Evolutionary conservation across 2,329 filamentous ascomycete species (phyloP).

Genomic region (Ascomycota sp.): DNA sequence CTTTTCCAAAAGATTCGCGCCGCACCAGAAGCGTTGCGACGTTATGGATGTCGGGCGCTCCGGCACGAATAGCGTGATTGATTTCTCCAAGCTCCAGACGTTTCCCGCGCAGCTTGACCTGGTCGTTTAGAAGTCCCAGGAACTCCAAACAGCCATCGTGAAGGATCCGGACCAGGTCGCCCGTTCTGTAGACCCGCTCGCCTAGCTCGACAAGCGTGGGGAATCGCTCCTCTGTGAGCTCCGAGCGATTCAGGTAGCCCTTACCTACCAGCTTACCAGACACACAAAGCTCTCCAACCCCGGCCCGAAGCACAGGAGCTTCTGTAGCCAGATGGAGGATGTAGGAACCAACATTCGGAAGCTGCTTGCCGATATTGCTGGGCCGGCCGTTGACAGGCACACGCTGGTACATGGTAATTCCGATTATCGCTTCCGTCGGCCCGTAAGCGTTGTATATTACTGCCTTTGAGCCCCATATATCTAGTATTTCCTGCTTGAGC

Average conservation of each 20-base stretch:
- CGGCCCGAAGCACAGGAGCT: slow-evolving; percentile 54
- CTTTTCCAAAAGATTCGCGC: slow-evolving; percentile 52
- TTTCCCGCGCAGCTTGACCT: slow-evolving; percentile 81
- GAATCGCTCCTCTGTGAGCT: slow-evolving; percentile 63
- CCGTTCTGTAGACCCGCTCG: slow-evolving; percentile 64
- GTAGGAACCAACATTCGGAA: slow-evolving; percentile 71
- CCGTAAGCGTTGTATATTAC: slow-evolving; percentile 89
- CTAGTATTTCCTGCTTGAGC: slow-evolving; percentile 72
- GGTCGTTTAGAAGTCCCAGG: slow-evolving; percentile 70
- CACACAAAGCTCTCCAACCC: slow-evolving; percentile 72
- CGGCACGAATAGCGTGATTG: slow-evolving; percentile 56
- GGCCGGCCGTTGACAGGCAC: slow-evolving; percentile 61
- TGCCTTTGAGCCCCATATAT: slow-evolving; percentile 58
- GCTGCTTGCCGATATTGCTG: slow-evolving; percentile 73
- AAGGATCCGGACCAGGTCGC: slow-evolving; percentile 66
- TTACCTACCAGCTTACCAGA: slow-evolving; percentile 74
- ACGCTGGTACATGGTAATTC: slow-evolving; percentile 72
- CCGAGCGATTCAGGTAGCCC: slow-evolving; percentile 63
- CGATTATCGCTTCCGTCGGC: slow-evolving; percentile 83
- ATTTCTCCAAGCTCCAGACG: slow-evolving; percentile 82
- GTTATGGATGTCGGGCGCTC: slow-evolving; percentile 37
- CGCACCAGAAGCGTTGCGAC: slow-evolving; percentile 57
- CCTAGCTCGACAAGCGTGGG: slow-evolving; percentile 35
- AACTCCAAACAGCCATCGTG: slow-evolving; percentile 74
- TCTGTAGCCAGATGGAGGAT: slow-evolving; percentile 53